A percentile compares a stretch with the other conserved stretches of the same genome.
phyloP scores from a whole-genome alignment of 306 rosid genomes.

The Vachellia pachyceras region DNA sequence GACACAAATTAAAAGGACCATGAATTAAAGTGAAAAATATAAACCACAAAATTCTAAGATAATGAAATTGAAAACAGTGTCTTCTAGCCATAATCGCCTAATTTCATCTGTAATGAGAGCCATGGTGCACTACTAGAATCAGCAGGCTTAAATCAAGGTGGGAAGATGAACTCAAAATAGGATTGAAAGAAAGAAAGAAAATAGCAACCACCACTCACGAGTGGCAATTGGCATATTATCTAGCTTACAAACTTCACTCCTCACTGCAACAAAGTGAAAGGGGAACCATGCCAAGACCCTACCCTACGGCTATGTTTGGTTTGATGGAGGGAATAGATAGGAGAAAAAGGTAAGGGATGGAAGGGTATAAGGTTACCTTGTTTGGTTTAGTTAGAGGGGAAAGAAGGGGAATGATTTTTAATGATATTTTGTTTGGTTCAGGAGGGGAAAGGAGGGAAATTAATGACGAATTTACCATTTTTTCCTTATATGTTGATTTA shows the following conservation, averaged over 20 bases:
- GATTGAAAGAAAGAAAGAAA: background rate
- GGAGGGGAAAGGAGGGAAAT: too few species aligned
- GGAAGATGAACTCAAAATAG: background rate
- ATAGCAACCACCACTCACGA: background rate
- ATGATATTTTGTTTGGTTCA: too few species aligned
- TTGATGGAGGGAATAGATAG: too few species aligned
- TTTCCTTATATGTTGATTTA: too few species aligned
- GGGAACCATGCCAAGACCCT: background rate
- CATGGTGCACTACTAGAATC: background rate
- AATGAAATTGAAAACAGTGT: conserved; percentile 8
- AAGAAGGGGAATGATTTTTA: too few species aligned
- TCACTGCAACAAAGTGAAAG: background rate
- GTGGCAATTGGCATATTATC: background rate
- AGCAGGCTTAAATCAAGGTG: conserved; percentile 21
- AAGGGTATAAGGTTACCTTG: too few species aligned
- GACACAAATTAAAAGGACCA: conserved; percentile 11
- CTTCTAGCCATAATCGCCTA: conserved; percentile 17
- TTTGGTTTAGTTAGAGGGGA: too few species aligned
- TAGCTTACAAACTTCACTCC: background rate
- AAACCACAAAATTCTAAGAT: background rate
- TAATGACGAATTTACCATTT: too few species aligned
- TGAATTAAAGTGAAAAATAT: conserved; percentile 10
- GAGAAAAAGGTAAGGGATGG: too few species aligned
- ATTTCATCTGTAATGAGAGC: too few species aligned
- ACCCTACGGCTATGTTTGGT: too few species aligned